Conservation (phyloP, 2,329 filamentous ascomycete genomes). For the Fusarium tanahbumbuense region DNA sequence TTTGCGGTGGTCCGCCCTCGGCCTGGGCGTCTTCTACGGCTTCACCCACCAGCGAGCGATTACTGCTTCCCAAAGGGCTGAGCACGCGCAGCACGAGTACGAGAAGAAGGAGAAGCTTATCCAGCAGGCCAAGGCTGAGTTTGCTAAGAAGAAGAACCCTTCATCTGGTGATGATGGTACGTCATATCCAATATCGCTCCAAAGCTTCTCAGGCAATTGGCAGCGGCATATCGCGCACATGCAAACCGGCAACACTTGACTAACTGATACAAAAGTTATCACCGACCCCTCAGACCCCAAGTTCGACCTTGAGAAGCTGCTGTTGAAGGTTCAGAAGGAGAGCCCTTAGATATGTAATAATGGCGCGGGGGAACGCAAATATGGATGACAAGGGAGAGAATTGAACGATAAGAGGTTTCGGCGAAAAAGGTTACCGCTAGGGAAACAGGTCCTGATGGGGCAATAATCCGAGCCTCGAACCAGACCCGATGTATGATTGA, state of each 20-base stretch:
- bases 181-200: constrained; percentile 25
- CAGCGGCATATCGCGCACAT: constrained; percentile 17
- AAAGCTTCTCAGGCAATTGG: constrained; percentile 23
- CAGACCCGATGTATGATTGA: constrained; percentile 54
- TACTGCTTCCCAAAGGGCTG: constrained; percentile 74
- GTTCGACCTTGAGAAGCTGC: constrained; percentile 91
- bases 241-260: constrained; percentile 16
- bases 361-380: constrained; percentile 27
- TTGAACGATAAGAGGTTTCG: constrained; percentile 43
- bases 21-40: constrained; percentile 92
- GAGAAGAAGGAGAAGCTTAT: constrained; percentile 93
- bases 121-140: constrained; percentile 91
- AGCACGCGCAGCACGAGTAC: constrained; percentile 83
- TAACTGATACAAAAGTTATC: constrained; percentile 48
- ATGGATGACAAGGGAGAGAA: constrained; percentile 47
- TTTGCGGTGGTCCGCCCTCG: constrained; percentile 95
- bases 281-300: constrained; percentile 83
- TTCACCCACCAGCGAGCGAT: constrained; percentile 92
- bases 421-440: constrained; percentile 41
- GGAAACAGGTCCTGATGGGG: constrained; percentile 41
- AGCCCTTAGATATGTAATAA: constrained; percentile 57
- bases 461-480: constrained; percentile 48
- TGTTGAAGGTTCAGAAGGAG: constrained; percentile 71
- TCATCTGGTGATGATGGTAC: constrained; percentile 52
- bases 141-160: constrained; percentile 77